Evolutionary conservation across 2,329 filamentous ascomycete genomes (phyloP).

Genomic region (Sordariomycetes sp.): DNA sequence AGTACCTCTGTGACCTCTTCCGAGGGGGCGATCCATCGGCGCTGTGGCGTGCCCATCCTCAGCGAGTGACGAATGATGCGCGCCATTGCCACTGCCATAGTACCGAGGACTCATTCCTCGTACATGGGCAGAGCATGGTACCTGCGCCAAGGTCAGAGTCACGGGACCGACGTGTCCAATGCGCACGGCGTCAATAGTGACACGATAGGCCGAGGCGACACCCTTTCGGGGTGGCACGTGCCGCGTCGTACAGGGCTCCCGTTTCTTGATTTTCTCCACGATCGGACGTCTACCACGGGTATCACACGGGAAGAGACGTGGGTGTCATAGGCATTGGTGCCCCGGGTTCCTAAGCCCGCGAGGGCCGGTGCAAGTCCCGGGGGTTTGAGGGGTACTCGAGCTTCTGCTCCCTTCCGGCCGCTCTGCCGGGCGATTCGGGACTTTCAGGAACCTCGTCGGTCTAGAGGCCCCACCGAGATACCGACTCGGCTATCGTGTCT

Average conservation of each 20-base stretch:
- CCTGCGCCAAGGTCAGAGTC: too few species aligned
- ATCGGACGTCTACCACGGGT: background rate
- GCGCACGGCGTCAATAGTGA: background rate
- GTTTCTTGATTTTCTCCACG: background rate
- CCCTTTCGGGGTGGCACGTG: background rate
- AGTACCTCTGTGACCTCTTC: too few species aligned
- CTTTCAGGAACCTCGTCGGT: background rate
- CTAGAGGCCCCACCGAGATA: background rate
- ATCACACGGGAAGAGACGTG: background rate
- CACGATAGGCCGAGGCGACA: background rate
- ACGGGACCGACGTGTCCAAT: too few species aligned
- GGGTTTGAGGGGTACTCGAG: background rate
- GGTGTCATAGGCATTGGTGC: background rate
- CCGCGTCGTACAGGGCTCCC: background rate
- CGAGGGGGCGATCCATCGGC: too few species aligned
- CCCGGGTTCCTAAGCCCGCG: background rate
- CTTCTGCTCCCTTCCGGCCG: background rate
- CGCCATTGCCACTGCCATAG: too few species aligned
- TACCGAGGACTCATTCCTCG: too few species aligned
- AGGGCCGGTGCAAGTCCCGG: background rate
- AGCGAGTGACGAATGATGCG: too few species aligned
- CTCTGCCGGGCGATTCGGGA: background rate
- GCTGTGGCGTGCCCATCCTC: too few species aligned
- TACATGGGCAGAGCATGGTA: too few species aligned
- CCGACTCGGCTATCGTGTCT: background rate